Base-by-base conservation (phyloP, 352 stramenopile species). In the Globisporangium irregulare region DNA sequence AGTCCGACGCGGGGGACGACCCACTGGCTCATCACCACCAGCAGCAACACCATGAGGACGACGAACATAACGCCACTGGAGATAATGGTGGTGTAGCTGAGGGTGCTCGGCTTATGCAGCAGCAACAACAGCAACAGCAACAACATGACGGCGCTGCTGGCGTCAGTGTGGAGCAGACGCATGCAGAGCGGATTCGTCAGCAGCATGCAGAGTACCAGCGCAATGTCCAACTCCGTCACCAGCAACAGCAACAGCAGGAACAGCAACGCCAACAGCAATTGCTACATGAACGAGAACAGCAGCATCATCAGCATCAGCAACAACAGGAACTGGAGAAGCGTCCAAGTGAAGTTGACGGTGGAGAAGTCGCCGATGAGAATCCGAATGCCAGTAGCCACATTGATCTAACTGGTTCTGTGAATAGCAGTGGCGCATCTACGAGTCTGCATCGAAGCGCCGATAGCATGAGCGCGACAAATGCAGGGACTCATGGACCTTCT, bases 1-100 rank as follows among this genome's bases (percentile, higher is more conserved):
- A 79, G 36, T n/a, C 50, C 6, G 57, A 43, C 15, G 24, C 36
- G 6, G 55, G 41, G 7, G 65, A 73, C 9, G 56, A 55, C 1
- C 55, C 72, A 25, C 73, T 74, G 29, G 22, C 43, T 51, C 43
- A 51, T 12, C 43, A 51, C 7, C 41, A 50, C 15, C 38, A n/a
- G 1, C 41, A 50, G 9, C 71, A 50, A 12, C 67, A 69, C 6
- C 41, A 73, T 14, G 34, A 29, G 20, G 58, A 74, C 41, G 34
- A 60, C 60, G 51, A 43, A 1, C 12, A 27, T 15, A 20, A 27
- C 3, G 25, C 20, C 32, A 9, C 10, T 20, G 22, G 38, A 34
- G 46, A 51, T 27, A 22, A 50, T 15, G 20, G 36, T 4, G 25
- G 43, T n/a, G 63, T 10, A 18, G 6, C 54, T n/a, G 25, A 41